Evolutionary conservation across 345 rosid genomes (phyloP).

Genomic region (Draba incana): DNA sequence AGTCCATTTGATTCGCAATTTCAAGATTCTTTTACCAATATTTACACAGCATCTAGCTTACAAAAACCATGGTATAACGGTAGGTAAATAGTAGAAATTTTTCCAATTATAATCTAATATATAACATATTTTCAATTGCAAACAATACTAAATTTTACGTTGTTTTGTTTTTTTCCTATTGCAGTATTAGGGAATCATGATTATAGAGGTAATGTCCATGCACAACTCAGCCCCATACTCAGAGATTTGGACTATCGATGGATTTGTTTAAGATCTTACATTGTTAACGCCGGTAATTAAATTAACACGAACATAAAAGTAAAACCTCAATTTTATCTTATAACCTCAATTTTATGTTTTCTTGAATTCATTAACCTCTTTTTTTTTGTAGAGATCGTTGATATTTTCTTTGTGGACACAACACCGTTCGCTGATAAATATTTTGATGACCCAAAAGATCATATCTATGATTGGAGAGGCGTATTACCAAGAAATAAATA

Average conservation of each 20-base stretch:
- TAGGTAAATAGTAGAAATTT: slow-evolving; percentile 20
- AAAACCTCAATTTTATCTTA: too few species aligned
- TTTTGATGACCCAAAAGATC: slow-evolving; percentile 51
- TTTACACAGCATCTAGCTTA: slow-evolving; percentile 52
- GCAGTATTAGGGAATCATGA: slow-evolving; percentile 71
- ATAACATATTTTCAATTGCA: not conserved
- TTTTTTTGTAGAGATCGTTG: slow-evolving; percentile 48
- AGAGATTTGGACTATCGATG: slow-evolving; percentile 49
- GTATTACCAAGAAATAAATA: slow-evolving; percentile 52
- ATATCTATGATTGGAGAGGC: slow-evolving; percentile 67
- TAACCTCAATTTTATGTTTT: too few species aligned
- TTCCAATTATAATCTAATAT: not conserved
- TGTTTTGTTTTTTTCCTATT: not conserved
- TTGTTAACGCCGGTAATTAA: slow-evolving; percentile 51
- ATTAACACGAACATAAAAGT: not conserved
- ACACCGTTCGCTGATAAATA: slow-evolving; percentile 67
- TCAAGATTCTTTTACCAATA: slow-evolving; percentile 44
- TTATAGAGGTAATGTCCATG: slow-evolving; percentile 59
- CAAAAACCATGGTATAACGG: slow-evolving; percentile 58
- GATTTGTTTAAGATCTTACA: slow-evolving; percentile 58
- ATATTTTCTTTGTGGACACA: slow-evolving; percentile 67
- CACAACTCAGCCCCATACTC: slow-evolving; percentile 55
- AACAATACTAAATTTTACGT: not conserved
- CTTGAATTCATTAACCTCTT: too few species aligned
- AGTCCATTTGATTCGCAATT: slow-evolving; percentile 49